Evolutionary conservation across 2,329 filamentous ascomycete genomes (phyloP), one percentile per base, ranked within the genome.

Genomic region (Apiospora arundinis): DNA sequence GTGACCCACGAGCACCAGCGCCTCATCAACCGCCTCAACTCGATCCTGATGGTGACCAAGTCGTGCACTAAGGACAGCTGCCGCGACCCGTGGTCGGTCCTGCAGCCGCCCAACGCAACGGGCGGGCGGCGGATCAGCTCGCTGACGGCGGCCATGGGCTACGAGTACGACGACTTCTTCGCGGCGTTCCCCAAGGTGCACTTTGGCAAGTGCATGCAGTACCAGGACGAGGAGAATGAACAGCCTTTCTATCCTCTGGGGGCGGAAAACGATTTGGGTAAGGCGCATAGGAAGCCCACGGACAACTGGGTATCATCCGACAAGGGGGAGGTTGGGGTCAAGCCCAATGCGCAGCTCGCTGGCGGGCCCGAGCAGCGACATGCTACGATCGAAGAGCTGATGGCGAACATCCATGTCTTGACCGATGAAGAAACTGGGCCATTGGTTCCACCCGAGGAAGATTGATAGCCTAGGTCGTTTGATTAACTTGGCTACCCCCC

Each of bases 111-210:
- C 1, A 86, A 88, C 68, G 80, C 86, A 0, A 78, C 88, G 4
- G 80, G 87, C 23, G 32, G 32, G 32, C 32, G 32, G 32, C 80
- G 88, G 69, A 83, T 88, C 0, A 78, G 86, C 2, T 88, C 88
- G 76, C 76, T 88, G 3, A 75, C 75, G 11, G 85, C 87, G 60
- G 86, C 86, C 2, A 76, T 88, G 67, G 75, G 79, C 6, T 52
- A 76, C 4, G 76, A 75, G 0, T 87, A 82, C 66, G 85, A 88
- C 73, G 70, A 45, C 0, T 88, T 88, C 69, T 78, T 75, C 5
- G 75, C 76, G 16, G 74, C 76, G 68, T 79, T 70, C 12, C 77
- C 78, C 3, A 82, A 81, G 16, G 52, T 60, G 14, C 52, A 60
- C 25, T 60, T 60, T 14, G 75, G 75, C n/a, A 4, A 21, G 8